Evolutionary conservation across 2,329 filamentous ascomycete genomes (phyloP), one percentile per base, ranked within the genome.

Genomic region (Coniochaeta sp.): DNA sequence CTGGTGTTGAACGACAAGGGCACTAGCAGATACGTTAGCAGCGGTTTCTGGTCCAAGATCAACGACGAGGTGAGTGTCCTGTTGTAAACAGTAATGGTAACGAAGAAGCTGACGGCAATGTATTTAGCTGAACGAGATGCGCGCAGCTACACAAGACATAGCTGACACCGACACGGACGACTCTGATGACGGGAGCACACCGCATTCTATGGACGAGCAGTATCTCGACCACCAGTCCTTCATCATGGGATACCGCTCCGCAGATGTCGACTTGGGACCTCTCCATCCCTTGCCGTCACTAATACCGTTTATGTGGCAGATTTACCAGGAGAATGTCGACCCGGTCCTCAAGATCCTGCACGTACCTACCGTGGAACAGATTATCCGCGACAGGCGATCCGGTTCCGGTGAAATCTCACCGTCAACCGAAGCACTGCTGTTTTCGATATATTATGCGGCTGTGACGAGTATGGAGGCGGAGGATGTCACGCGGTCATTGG

Each of bases 311-410:
- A 80, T 89, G 51, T 90, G 87, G 86, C 77, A 82, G 48, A 74
- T 83, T 10, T 91, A 82, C 65, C 78, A 84, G 55, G 83, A 89
- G 57, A 89, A 87, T 50, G 85, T 91, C 8, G 85, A 91, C 59
- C 84, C 86, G 0, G 66, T 90, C 9, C 73, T 87, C 59, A 90
- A 89, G 63, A 73, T 90, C 12, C 62, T 90, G 7, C 87, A 91
- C 62, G 72, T 86, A 0, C 87, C 86, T 0, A 83, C 83, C 2
- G 78, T 83, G 63, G 80, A 81, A 52, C 75, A 76, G 26, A 71
- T 81, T 0, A 75, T 90, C 32, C 74, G 82, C 16, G 74, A 81
- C n/a, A 75, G 84, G 1, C 75, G 81, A 31, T 76, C 75, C 33
- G 79, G 83, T 51, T 70, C 83, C 16, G 74, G 81, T 40, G 79